phyloP scores from a whole-genome alignment of 257 asterid genomes.

The Paraleonurus japonicus region DNA sequence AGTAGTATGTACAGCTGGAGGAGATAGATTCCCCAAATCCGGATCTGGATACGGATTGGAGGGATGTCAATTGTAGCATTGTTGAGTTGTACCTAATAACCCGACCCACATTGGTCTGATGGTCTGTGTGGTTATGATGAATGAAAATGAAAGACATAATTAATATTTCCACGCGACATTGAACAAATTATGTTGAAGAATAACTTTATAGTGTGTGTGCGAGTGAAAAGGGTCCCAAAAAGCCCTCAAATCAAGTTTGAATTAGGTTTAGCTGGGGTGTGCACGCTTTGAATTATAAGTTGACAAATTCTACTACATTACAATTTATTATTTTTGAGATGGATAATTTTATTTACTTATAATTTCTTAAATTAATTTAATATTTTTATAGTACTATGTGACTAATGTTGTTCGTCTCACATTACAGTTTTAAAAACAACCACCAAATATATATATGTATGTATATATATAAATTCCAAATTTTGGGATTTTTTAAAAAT shows the following conservation, averaged over 20 bases:
- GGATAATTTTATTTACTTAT: too few species aligned
- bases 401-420: too few species aligned
- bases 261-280: too few species aligned
- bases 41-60: neutral
- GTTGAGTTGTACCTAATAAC: neutral
- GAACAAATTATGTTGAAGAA: constrained; percentile 6
- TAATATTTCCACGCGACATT: constrained; percentile 5
- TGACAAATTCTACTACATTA: neutral
- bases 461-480: too few species aligned
- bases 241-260: too few species aligned
- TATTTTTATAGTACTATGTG: too few species aligned
- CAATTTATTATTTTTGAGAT: too few species aligned
- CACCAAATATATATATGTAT: too few species aligned
- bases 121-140: constrained; percentile 24
- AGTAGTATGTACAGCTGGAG: constrained; percentile 19
- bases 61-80: constrained; percentile 5
- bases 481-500: too few species aligned
- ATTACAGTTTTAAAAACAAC: too few species aligned
- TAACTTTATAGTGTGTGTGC: neutral
- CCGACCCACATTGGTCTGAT: constrained; percentile 32
- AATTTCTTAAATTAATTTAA: too few species aligned
- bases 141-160: constrained; percentile 1
- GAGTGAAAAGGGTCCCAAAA: neutral
- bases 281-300: too few species aligned
- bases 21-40: constrained; percentile 18